Evolutionary conservation across 495 filamentous ascomycete species (phyloP), one percentile per base, ranked within the genome.

Genomic region (Penicillium argentinense): DNA sequence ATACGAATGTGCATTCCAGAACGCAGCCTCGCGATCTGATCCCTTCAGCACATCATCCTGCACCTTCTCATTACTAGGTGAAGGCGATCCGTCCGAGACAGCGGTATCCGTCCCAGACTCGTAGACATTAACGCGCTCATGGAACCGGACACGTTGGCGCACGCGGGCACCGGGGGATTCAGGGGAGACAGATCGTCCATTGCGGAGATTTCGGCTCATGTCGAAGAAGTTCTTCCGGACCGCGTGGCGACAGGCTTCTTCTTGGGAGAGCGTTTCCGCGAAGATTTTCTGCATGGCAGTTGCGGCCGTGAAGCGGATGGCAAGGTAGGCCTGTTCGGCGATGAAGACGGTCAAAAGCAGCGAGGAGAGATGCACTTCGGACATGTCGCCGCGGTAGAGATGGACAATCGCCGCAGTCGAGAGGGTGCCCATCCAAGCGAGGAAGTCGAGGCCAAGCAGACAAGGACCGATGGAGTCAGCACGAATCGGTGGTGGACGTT

Each of bases 391-490:
- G 45, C 82, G 79, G 69, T 96, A 97, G 13, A 98, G 69, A 62
- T 90, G 96, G 0, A 95, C 84, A 3, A 98, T 76, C 0, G 89
- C 89, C 1, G 90, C 81, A 11, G 85, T 87, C 7, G 89, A 91
- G 33, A 97, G 65, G 34, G 83, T 89, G 21, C 93, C 93, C 26
- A 95, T 70, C 93, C 92, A 97, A 9, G 86, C 80, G 3, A 97
- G 70, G 62, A 97, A 89, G n/a, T 84, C 84, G 4, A 98, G 73
- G 6, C 86, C 81, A 42, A 88, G 81, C 17, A 97, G 73, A 82
- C 89, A 97, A 0, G 93, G 91, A 0, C 93, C 93, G 57, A 98
- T 97, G 2, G 86, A 89, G 68, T 97, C 93, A 3, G 89, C 83
- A 9, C 93, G 82, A 73, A 83, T 87, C 0, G 93, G 93, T 17